Percentiles rank a stretch among this genome's conserved stretches.
These are phyloP conservation scores for Suillus occidentalis DNA, from an alignment of 768 basidiomycete species.

Conservation along the genomic window DNA sequence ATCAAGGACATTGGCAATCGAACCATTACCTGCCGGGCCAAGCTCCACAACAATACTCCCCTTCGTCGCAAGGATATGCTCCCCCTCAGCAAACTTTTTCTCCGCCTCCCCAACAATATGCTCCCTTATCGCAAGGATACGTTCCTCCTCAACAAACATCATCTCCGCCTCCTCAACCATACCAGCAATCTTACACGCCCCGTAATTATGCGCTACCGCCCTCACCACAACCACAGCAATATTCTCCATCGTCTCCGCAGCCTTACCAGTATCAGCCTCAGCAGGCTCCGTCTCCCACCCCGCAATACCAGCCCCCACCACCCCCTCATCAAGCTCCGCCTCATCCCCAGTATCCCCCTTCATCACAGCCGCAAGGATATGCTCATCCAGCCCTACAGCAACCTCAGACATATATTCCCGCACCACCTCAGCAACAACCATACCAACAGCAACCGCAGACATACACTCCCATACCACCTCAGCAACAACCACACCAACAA, in stretches of 20 bases:
- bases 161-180: conserved; percentile 9
- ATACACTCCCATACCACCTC: too few species aligned
- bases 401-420: conserved; percentile 16
- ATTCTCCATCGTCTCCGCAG: conserved; percentile 6
- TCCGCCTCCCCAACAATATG: conserved; percentile 14
- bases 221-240: conserved; percentile 15
- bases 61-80: conserved; percentile 1
- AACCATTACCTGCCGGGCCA: conserved; percentile 9
- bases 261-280: conserved; percentile 2
- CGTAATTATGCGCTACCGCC: conserved; percentile 2
- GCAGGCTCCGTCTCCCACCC: conserved; percentile 12
- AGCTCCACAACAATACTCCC: conserved; percentile 17
- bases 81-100: conserved; percentile 2
- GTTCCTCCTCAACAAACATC: conserved; percentile 2
- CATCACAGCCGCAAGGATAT: conserved; percentile 4
- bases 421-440: conserved; percentile 15
- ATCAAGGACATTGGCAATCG: conserved; percentile 3
- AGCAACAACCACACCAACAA: conserved; percentile 19
- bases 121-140: conserved; percentile 1
- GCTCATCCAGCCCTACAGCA: conserved; percentile 14
- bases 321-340: conserved; percentile 24
- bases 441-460: conserved; percentile 1
- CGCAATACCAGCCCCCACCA: conserved; percentile 19
- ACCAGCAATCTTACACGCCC: conserved; percentile 19
- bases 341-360: conserved; percentile 20